Base-by-base conservation (phyloP, 2,329 filamentous ascomycete genomes). In the Exutisphaerella laricina region DNA sequence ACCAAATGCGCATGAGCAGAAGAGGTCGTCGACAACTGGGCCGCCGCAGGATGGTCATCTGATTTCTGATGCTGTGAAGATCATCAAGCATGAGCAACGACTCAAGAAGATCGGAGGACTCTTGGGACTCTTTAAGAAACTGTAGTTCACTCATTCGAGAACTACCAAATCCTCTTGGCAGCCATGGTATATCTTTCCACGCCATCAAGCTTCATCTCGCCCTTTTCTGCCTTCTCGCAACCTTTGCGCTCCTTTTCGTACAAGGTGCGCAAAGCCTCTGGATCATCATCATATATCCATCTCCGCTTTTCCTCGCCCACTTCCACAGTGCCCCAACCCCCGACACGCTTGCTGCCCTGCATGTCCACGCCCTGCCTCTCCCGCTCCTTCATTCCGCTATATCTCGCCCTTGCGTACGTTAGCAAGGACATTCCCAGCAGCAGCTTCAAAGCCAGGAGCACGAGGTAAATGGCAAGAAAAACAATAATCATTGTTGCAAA, bases 121-220 rank as follows among this genome's bases (percentile, higher is more conserved):
- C 4, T 13, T 53, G n/a, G 53, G 38, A 3, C 50, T 57, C 13
- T 51, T 56, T 28, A 56, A 51, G 32, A 44, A 46, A 38, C 23
- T 46, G 21, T 53, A 43, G 20, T n/a, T n/a, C n/a, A n/a, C n/a
- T n/a, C n/a, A n/a, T n/a, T n/a, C n/a, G n/a, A n/a, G n/a, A n/a
- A n/a, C 58, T 68, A 97, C 92, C 92, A 98, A 57, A 98, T 98
- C 62, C 92, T 77, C 74, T 96, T 97, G 0, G 88, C 87, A 56
- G 88, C 83, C 92, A 97, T 96, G 61, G 88, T 88, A 69, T 96
- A 98, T 57, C 92, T 75, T 55, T 74, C 79, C 50, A 80, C 87
- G 62, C 69, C 79, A 58, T 74, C 84, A 66, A 79, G 79, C 62
- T 78, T 79, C 39, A 78, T 75, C 42, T 65, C 63, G 25, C 73